Evolutionary conservation across 2,329 filamentous ascomycete genomes (phyloP), one percentile per base, ranked within the genome.

Genomic region (Apiospora saccharicola): DNA sequence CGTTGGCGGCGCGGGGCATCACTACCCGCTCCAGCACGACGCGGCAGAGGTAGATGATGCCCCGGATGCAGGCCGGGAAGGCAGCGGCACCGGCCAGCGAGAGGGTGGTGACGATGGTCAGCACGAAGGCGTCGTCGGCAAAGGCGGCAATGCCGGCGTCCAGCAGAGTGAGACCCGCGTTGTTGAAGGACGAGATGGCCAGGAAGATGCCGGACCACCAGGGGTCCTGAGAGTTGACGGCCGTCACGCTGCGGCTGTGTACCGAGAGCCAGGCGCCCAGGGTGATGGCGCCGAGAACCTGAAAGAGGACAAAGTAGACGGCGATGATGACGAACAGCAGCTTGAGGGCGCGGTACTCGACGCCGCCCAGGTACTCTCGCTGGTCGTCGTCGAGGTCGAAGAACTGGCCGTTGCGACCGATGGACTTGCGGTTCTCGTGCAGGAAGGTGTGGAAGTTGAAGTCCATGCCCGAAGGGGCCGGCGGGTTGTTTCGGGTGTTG

Each of bases 201-300:
- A 92, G 90, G 81, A 93, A 93, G 64, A 90, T 86, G 53, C 91
- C 91, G 2, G 90, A 83, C 91, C 91, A 93, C 89, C 89, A 92
- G 46, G 91, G 88, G 72, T 90, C 89, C 71, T 91, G 85, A 16
- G 87, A 89, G 78, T 93, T 92, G 5, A 79, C 80, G 2, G 81
- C 77, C 0, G 90, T 85, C 4, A 85, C 82, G 12, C 82, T 81
- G 0, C 88, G 82, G 61, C 85, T 84, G 74, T 91, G 85, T 72
- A 83, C 79, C 22, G 84, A 85, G 71, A 92, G 88, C 85, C 89
- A 93, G 22, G 89, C 89, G 13, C 88, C 91, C 49, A 87, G 80
- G 8, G 81, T 82, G 7, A 88, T 75, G 70, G 80, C 81, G 12
- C 85, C 84, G 8, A 87, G 74, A 10, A 86, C 73, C 76, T 87